Base-by-base conservation (phyloP, 768 basidiomycete species). In the Leucocoprinus sp. region DNA sequence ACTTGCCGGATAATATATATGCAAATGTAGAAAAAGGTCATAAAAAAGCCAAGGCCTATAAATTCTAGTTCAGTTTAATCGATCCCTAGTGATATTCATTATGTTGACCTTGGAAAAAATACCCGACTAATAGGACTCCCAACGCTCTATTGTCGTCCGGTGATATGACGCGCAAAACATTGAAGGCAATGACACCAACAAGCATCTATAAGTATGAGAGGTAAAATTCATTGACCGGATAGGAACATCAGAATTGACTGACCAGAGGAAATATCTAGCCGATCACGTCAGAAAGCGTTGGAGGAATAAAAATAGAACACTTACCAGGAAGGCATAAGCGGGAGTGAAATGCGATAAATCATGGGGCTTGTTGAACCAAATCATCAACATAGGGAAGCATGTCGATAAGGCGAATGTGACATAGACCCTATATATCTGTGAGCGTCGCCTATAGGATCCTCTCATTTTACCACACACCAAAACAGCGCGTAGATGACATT, bases 11-110 rank as follows among this genome's bases (percentile, higher is more conserved):
- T 65, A 41, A 74, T 60, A 48, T 73, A 74, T 34, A 72, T 71
- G 54, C 69, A 69, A 29, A 74, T 65, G 48, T 74, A 73, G 52
- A 72, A 69, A 55, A 71, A 68, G 8, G 71, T 71, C 63, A 72
- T 66, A 59, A 72, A 72, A 58, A 69, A 71, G 5, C 71, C 70
- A 17, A 71, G 57, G 2, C 69, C 66, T 68, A 29, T 5, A 12
- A 3, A 19, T 5, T 26, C 15, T n/a, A 19, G 3, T 27, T 9
- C n/a, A 19, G 31, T 26, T 33, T 40, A n/a, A 35, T n/a, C 5
- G 17, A 40, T 17, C n/a, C 3, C 5, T 5, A 9, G 4, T 19
- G 14, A n/a, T 4, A 14, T 18, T 11, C 18, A 2, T 6, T 14
- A 8, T 11, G 8, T 35, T 44, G 11, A 63, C 69, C 71, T 63